A percentile compares a stretch with the other conserved stretches of the same genome.
These are phyloP conservation scores for Myxozyma geophila DNA, from an alignment of 805 yeast genomes.

Conservation along the genomic window DNA sequence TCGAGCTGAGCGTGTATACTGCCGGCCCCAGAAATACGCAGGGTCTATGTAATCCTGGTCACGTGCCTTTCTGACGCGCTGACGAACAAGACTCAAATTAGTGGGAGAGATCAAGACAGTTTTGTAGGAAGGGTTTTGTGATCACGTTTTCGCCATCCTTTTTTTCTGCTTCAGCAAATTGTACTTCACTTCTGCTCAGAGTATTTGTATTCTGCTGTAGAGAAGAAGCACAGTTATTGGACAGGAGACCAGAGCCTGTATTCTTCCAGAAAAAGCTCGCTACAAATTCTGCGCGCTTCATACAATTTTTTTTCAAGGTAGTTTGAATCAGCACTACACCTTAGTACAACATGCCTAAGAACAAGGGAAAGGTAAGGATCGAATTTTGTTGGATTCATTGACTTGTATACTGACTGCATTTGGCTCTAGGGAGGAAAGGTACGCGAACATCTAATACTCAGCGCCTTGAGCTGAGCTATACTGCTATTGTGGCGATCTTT, in stretches of 20 bases:
- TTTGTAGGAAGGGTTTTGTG: background rate
- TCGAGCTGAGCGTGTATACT: too few relatives aligned
- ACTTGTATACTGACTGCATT: conserved; percentile 1
- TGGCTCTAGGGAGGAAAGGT: conserved; percentile 51
- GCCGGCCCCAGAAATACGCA: background rate
- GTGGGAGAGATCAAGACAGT: background rate
- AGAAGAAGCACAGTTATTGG: background rate
- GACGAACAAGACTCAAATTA: background rate
- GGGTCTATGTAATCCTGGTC: background rate
- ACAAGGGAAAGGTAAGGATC: conserved; percentile 64
- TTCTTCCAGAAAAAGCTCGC: background rate
- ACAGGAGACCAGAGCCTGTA: background rate
- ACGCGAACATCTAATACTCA: conserved; percentile 14
- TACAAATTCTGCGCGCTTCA: background rate
- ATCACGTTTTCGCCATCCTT: too few relatives aligned
- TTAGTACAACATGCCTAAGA: conserved; percentile 67
- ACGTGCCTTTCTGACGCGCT: background rate
- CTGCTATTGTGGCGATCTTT: background rate
- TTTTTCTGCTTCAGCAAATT: background rate
- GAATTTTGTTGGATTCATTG: background rate
- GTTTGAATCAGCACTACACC: background rate
- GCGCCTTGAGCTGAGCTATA: too few relatives aligned
- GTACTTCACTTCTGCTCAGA: background rate
- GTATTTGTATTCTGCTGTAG: background rate
- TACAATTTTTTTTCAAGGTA: background rate